These are phyloP conservation scores for Trametes cubensis DNA, from an alignment of 768 basidiomycete genomes.

Conservation along the genomic window DNA sequence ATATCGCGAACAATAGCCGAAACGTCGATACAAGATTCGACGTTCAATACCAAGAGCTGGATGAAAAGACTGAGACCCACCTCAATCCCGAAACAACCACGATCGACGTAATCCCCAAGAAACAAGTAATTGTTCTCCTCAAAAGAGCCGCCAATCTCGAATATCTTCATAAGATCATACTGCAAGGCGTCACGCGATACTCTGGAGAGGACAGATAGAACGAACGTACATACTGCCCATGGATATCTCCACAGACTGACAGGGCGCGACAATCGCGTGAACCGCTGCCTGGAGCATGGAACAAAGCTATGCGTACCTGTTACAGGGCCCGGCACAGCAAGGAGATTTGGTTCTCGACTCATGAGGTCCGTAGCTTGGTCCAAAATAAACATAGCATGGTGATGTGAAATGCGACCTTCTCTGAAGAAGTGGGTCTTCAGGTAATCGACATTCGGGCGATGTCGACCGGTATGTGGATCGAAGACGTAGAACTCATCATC, in stretches of 20 bases:
- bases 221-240: slow-evolving; percentile 86
- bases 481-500: slow-evolving; percentile 34
- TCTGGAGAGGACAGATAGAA: not conserved
- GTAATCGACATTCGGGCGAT: slow-evolving; percentile 74
- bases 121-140: slow-evolving; percentile 88
- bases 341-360: slow-evolving; percentile 78
- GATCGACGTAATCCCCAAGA: slow-evolving; percentile 96
- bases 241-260: slow-evolving; percentile 93
- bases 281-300: not conserved
- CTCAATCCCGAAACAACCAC: slow-evolving; percentile 89
- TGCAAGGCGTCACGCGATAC: slow-evolving; percentile 36
- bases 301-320: slow-evolving; percentile 62
- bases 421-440: slow-evolving; percentile 88
- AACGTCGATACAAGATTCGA: no score
- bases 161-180: slow-evolving; percentile 98
- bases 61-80: slow-evolving; percentile 36
- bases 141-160: slow-evolving; percentile 90
- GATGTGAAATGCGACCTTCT: slow-evolving; percentile 82
- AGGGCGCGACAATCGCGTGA: slow-evolving; percentile 13
- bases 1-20: no score
- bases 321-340: slow-evolving; percentile 85
- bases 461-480: slow-evolving; percentile 51
- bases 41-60: no score
- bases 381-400: slow-evolving; percentile 84
- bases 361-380: slow-evolving; percentile 67